These are phyloP conservation scores for Podospora didyma DNA, from an alignment of 495 filamentous ascomycete species.

Conservation along the genomic window DNA sequence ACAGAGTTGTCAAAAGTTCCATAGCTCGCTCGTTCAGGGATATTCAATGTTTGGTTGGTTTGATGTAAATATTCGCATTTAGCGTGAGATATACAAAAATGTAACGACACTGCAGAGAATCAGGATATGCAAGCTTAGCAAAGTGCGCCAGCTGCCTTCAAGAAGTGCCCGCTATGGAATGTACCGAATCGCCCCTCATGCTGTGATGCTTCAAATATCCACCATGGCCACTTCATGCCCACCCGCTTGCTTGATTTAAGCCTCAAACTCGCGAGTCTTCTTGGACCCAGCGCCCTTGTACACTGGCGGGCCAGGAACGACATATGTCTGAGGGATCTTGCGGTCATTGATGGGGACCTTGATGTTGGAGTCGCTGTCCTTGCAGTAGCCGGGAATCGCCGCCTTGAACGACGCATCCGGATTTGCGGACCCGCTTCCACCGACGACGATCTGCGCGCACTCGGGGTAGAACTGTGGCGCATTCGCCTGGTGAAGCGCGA, in stretches of 20 bases:
- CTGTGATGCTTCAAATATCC: neutral
- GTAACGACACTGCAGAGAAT: too few relatives aligned
- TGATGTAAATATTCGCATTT: too few relatives aligned
- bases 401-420: conserved; percentile 41
- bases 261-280: conserved; percentile 9
- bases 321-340: conserved; percentile 21
- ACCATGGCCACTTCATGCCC: neutral
- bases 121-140: too few relatives aligned
- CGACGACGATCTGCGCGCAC: conserved; percentile 53
- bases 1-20: too few relatives aligned
- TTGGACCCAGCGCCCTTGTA: conserved; percentile 16
- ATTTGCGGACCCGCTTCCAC: conserved; percentile 42
- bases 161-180: too few relatives aligned
- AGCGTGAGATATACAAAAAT: too few relatives aligned
- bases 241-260: too few relatives aligned
- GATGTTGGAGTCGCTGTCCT: conserved; percentile 48
- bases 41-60: too few relatives aligned
- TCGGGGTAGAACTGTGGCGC: conserved; percentile 59
- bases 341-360: conserved; percentile 30
- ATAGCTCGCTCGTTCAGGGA: too few relatives aligned
- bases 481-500: conserved; percentile 58
- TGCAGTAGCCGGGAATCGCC: conserved; percentile 49
- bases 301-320: conserved; percentile 25
- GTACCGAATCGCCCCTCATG: too few relatives aligned
- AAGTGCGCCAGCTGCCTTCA: too few relatives aligned